Evolutionary conservation across 2,329 filamentous ascomycete species (phyloP).

Genomic region (Ophiobolus disseminans): DNA sequence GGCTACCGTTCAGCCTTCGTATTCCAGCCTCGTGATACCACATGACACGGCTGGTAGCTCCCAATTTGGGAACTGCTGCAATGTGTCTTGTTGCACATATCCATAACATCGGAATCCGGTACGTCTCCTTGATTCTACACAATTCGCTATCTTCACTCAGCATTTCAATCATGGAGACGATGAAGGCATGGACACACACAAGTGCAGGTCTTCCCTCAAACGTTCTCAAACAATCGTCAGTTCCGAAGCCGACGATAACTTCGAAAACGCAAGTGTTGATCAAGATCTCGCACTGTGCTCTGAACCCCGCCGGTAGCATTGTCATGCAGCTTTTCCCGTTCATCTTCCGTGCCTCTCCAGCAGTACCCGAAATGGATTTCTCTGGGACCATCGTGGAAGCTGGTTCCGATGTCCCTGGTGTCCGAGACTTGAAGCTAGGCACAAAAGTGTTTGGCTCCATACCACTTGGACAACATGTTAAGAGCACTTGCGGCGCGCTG

Average conservation of each 20-base stretch:
- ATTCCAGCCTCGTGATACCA: neutral
- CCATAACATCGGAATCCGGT: neutral
- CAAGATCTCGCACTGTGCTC: conserved; percentile 47
- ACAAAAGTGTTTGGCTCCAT: conserved; percentile 52
- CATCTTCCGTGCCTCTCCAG: conserved; percentile 43
- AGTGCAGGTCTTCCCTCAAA: conserved; percentile 9
- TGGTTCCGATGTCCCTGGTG: conserved; percentile 3
- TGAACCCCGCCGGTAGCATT: conserved; percentile 53
- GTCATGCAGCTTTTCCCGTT: conserved; percentile 53
- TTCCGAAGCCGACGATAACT: conserved; percentile 12
- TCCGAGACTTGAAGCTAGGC: conserved; percentile 34
- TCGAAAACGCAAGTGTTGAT: conserved; percentile 18
- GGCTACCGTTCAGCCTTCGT: neutral
- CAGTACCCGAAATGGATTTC: conserved; percentile 54
- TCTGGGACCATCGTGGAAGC: conserved; percentile 45
- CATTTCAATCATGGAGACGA: conserved; percentile 3
- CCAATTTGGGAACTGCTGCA: neutral
- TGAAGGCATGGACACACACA: conserved; percentile 28
- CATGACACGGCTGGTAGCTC: neutral
- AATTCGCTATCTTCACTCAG: neutral
- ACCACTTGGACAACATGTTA: conserved; percentile 43
- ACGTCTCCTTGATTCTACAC: neutral
- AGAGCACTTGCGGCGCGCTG: conserved; percentile 49
- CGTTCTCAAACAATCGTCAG: conserved; percentile 12
- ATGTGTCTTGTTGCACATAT: neutral